Percentiles rank a stretch among this genome's conserved stretches.
Evolutionary conservation across 2,329 filamentous ascomycete genomes (phyloP).

Genomic region (Epichloe coenophiala): DNA sequence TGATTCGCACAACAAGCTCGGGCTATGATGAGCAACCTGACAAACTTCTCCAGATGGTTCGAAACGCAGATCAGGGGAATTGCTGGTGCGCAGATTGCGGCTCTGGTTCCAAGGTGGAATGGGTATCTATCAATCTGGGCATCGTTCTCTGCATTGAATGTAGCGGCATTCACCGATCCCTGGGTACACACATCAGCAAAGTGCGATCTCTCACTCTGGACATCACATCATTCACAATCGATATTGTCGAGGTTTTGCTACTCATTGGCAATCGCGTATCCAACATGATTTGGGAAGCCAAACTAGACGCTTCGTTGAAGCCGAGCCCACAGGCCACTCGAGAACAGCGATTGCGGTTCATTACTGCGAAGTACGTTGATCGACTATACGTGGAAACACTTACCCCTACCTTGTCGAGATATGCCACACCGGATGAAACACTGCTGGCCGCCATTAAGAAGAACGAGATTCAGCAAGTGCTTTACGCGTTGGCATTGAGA

Average conservation of each 20-base stretch:
- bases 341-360: constrained; percentile 87
- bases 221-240: constrained; percentile 88
- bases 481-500: constrained; percentile 75
- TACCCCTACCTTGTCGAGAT: constrained; percentile 61
- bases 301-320: constrained; percentile 59
- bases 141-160: constrained; percentile 97
- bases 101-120: constrained; percentile 85
- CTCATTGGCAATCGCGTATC: constrained; percentile 87
- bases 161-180: constrained; percentile 88
- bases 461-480: constrained; percentile 86
- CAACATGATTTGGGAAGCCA: constrained; percentile 94
- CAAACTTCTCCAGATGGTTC: constrained; percentile 72
- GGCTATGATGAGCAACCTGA: constrained; percentile 72
- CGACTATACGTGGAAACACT: constrained; percentile 67
- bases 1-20: constrained; percentile 54
- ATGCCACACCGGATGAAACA: constrained; percentile 70
- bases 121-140: constrained; percentile 96
- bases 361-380: constrained; percentile 89
- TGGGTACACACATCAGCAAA: constrained; percentile 97
- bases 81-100: constrained; percentile 90
- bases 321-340: constrained; percentile 65
- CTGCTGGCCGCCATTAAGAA: constrained; percentile 87
- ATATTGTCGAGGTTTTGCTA: constrained; percentile 88
- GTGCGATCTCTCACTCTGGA: constrained; percentile 89
- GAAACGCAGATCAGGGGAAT: constrained; percentile 85